Percentiles rank a stretch among this genome's conserved stretches.
Conservation (phyloP, 2,329 filamentous ascomycete genomes). For the Ophiostoma novo-ulmi region DNA sequence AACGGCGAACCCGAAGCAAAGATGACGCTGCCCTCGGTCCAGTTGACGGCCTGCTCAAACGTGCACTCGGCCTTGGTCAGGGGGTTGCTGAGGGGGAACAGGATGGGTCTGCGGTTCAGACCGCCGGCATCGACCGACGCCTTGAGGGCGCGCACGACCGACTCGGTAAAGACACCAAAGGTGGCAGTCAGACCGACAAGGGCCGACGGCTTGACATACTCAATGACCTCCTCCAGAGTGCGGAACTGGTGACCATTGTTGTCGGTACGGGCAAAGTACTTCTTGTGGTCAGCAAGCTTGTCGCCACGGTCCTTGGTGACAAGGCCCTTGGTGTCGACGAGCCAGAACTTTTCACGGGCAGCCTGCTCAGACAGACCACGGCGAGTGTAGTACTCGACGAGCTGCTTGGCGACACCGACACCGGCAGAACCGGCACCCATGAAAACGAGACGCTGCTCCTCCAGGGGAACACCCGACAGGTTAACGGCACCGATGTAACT, state of each 20-base stretch:
- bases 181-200: constrained; percentile 92
- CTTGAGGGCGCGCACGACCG: constrained; percentile 69
- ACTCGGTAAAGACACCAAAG: constrained; percentile 87
- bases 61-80: constrained; percentile 96
- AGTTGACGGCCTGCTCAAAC: constrained; percentile 84
- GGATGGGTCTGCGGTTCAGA: constrained; percentile 73
- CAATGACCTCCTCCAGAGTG: constrained; percentile 82
- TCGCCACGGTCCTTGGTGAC: constrained; percentile 91
- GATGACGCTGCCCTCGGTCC: constrained; percentile 86
- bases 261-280: constrained; percentile 62
- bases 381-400: constrained; percentile 93
- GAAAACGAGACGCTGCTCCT: constrained; percentile 92
- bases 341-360: constrained; percentile 88
- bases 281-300: constrained; percentile 84
- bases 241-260: constrained; percentile 66
- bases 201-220: constrained; percentile 91
- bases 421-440: constrained; percentile 93
- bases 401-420: constrained; percentile 95
- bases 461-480: constrained; percentile 74
- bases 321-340: constrained; percentile 94
- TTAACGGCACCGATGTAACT: constrained; percentile 69
- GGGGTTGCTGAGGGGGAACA: constrained; percentile 96
- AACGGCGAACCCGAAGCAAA: constrained; percentile 97
- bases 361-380: constrained; percentile 84
- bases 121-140: constrained; percentile 58